Evolutionary conservation across 352 stramenopile species (phyloP), one percentile per base, ranked within the genome.

Genomic region (Globisporangium nunn): DNA sequence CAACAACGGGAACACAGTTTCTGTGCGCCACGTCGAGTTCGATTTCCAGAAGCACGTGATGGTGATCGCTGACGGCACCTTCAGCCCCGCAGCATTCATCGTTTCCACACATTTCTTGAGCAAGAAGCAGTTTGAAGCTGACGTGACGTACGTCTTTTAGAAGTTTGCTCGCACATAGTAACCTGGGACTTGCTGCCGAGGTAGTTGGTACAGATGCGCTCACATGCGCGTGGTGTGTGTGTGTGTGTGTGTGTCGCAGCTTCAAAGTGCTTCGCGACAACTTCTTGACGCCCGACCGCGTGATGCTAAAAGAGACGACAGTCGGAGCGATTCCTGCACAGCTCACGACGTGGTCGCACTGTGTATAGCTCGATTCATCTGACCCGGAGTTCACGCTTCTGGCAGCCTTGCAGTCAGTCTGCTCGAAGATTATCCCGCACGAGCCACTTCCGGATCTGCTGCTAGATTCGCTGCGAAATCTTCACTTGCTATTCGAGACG

Each of bases 1-100:
- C 31, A 35, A 35, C 31, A 8, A 23, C 18, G 58, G 46, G 12
- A 48, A 44, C 8, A 44, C 37, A 15, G 51, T 64, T 4, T 62
- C 72, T 14, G 55, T 87, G 52, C 79, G 76, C 15, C 64, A 81
- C 53, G 69, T 89, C 3, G 76, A 89, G 50, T 86, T 89, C 47
- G 79, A 89, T 50, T 76, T 85, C 46, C 54, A 61, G 31, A 72
- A 72, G 51, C 71, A 71, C 43, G 56, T 62, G 6, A 66, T 89
- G 17, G 65, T 63, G 5, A 60, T 89, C 33, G 54, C 76, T 4
- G 79, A 89, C 56, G 78, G 78, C 33, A 66, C 59, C 1, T 72
- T 78, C 12, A 83, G 76, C 6, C 78, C 75, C 0, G 61, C 55
- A 6, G 71, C 75, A 14, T 72, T 83, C 18, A 56, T 84, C 23